phyloP scores from a whole-genome alignment of 2,329 filamentous ascomycete genomes.

The Aspergillus eucalypticola region DNA sequence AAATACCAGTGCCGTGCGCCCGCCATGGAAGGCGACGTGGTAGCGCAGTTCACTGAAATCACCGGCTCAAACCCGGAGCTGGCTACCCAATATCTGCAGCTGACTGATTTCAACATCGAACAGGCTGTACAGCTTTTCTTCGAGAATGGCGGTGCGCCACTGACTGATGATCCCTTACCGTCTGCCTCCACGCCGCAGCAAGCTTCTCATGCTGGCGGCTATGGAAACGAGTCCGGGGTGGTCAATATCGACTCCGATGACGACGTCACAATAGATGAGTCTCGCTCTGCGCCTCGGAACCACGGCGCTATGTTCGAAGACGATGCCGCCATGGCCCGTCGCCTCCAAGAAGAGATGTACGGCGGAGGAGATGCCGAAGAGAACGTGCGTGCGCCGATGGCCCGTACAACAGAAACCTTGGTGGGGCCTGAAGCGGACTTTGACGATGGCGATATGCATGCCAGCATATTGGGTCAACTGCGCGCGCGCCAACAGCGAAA shows the following conservation, averaged over 20 bases:
- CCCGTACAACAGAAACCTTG: conserved; percentile 85
- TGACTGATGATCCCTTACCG: conserved; percentile 54
- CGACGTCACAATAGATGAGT: conserved; percentile 54
- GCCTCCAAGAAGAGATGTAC: conserved; percentile 90
- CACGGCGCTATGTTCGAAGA: conserved; percentile 67
- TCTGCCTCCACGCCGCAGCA: conserved; percentile 25
- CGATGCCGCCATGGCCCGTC: conserved; percentile 88
- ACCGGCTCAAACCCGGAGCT: conserved; percentile 73
- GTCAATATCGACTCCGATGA: conserved; percentile 79
- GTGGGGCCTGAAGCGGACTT: conserved; percentile 68
- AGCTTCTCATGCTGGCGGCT: conserved; percentile 38
- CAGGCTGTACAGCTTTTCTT: conserved; percentile 89
- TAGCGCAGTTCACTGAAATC: conserved; percentile 77
- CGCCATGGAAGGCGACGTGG: conserved; percentile 67
- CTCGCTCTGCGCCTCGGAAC: conserved; percentile 28
- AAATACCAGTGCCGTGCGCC: conserved; percentile 8
- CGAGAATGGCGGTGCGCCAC: conserved; percentile 70
- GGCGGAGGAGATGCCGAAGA: conserved; percentile 55
- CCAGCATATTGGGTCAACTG: conserved; percentile 67
- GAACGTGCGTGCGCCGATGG: conserved; percentile 84
- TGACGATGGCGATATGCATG: conserved; percentile 58
- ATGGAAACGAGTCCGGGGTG: conserved; percentile 59
- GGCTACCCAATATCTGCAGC: conserved; percentile 77
- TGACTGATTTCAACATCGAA: conserved; percentile 80
- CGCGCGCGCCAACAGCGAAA: conserved; percentile 46